phyloP scores from a whole-genome alignment of 345 rosid genomes.

The Arabidopsis suecica region DNA sequence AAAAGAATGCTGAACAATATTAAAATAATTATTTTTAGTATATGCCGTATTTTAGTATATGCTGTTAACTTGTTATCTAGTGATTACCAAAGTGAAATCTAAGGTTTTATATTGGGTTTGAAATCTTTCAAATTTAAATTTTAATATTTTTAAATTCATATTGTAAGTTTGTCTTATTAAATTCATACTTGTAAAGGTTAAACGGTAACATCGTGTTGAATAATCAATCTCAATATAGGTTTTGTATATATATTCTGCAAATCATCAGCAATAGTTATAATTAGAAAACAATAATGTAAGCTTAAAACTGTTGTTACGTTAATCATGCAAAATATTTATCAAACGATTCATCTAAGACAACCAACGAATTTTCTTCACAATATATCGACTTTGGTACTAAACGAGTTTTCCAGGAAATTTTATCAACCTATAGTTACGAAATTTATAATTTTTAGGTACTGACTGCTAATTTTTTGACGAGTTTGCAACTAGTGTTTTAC shows the following conservation, averaged over 20 bases:
- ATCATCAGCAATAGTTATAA: constrained; percentile 3
- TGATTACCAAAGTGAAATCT: not conserved
- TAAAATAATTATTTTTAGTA: not conserved
- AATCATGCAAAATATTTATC: not conserved
- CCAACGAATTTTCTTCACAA: too few relatives aligned
- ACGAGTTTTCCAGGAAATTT: too few relatives aligned
- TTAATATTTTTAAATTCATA: not conserved
- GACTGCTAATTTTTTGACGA: too few relatives aligned
- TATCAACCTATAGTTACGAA: too few relatives aligned
- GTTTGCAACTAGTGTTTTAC: not conserved
- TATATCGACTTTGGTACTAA: too few relatives aligned
- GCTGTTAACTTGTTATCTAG: not conserved
- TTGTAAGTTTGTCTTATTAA: not conserved
- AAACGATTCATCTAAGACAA: not conserved
- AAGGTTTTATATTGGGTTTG: not conserved
- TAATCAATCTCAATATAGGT: not conserved
- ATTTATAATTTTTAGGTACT: too few relatives aligned
- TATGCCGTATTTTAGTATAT: not conserved
- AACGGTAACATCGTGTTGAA: not conserved
- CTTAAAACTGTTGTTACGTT: constrained; percentile 11
- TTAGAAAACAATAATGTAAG: not conserved
- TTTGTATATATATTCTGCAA: not conserved
- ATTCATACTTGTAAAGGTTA: not conserved
- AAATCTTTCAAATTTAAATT: constrained; percentile 8
- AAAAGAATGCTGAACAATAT: too few relatives aligned